Base-by-base conservation (phyloP, 192 early-diverging fungal genomes). In the Mortierella alpina region DNA sequence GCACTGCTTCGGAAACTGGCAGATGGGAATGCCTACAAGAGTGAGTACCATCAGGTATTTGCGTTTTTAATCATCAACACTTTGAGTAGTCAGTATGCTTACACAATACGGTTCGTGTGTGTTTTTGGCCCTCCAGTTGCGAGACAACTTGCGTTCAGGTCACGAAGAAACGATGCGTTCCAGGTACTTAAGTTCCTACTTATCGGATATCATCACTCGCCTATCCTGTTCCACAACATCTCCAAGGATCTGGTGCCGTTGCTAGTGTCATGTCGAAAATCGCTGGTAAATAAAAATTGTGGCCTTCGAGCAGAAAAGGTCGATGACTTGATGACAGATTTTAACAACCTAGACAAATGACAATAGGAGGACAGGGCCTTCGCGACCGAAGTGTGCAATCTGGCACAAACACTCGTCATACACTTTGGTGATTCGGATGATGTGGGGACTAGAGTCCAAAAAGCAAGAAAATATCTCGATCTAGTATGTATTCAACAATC, bases 201-300 rank as follows among this genome's bases (percentile, higher is more conserved):
- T 18, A 63, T 83, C 39, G 82, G 84, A 18, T 85, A 85, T 66
- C 68, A 79, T 60, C 73, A 77, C n/a, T 73, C 84, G n/a, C 68
- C 71, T 18, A 51, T 71, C 3, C 57, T 83, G 6, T 85, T 85
- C 71, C 41, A 73, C 18, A 66, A 65, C 31, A 63, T 85, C 6
- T 42, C 63, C 14, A 45, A 69, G 31, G 75, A 64, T 6, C 51
- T 83, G 15, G 63, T 80, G 9, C 77, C 77, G 2, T 45, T 80
- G 11, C 48, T 80, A 3, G 59, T 59, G 13, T 41, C 41, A 5
- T 80, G 70, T 49, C 70, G 77, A 2, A 80, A 80, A 58, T 46
- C 74, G 0, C 59, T 59, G 22, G 77, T 80, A 68, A 9, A 48
- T 44, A 22, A 17, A 10, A 5, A 52, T 62, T 41, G 4, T 48